Percentiles rank a stretch among this genome's conserved stretches.
phyloP scores from a whole-genome alignment of 176 grass and related monocot genomes.

The Avena sativa region DNA sequence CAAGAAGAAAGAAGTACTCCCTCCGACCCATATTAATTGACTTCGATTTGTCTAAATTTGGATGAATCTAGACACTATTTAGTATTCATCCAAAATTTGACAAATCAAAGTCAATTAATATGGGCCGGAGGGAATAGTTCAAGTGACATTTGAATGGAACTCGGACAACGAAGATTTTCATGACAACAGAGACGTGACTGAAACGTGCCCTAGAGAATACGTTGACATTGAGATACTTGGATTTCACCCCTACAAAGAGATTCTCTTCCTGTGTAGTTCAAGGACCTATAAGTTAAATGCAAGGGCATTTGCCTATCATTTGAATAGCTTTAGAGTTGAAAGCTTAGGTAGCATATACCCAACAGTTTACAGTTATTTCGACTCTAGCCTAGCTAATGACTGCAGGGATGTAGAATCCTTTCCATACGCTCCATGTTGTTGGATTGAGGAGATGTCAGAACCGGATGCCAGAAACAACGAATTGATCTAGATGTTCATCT shows the following conservation, averaged over 20 bases:
- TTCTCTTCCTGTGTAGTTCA: background rate
- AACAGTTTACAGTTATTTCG: background rate
- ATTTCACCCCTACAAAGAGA: slow-evolving; percentile 26
- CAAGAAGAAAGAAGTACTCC: background rate
- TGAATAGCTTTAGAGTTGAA: background rate
- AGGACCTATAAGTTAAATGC: background rate
- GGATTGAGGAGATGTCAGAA: background rate
- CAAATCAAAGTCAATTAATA: no score
- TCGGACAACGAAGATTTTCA: background rate
- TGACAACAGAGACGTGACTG: background rate
- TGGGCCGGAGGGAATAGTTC: no score
- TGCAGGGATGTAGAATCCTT: background rate
- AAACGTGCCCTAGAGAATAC: fast-evolving
- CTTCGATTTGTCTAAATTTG: no score
- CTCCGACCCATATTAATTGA: no score
- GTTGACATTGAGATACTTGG: background rate
- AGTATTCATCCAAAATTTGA: no score
- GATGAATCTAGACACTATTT: no score
- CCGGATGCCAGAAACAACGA: background rate
- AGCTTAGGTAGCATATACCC: background rate
- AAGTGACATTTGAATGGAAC: background rate
- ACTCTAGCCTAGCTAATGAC: background rate
- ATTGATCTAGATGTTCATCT: background rate
- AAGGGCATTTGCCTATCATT: background rate
- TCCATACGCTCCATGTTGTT: background rate